phyloP scores from a whole-genome alignment of 352 stramenopile species.

The Thraustochytrium striatum region DNA sequence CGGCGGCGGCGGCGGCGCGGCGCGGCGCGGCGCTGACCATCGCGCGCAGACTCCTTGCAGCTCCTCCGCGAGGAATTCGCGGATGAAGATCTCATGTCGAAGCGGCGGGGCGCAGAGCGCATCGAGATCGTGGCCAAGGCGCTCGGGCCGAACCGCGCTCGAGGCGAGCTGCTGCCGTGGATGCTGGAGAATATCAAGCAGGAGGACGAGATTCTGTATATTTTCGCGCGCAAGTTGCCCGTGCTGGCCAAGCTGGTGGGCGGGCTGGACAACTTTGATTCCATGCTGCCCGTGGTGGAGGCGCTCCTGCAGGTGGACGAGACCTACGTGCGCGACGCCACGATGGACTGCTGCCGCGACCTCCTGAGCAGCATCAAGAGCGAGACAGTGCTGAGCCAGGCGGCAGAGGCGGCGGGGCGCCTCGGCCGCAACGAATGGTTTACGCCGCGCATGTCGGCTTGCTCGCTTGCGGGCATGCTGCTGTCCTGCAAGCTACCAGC shows the following conservation, averaged over 20 bases:
- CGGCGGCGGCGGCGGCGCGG: too few species aligned
- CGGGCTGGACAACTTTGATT: constrained; percentile 61
- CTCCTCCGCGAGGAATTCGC: constrained; percentile 30
- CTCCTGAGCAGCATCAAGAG: constrained; percentile 13
- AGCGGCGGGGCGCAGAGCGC: constrained; percentile 17
- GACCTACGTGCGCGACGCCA: constrained; percentile 68
- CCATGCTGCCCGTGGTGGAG: constrained; percentile 70
- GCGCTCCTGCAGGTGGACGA: constrained; percentile 73
- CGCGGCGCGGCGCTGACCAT: background rate
- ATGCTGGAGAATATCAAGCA: constrained; percentile 74
- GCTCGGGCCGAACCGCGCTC: constrained; percentile 68
- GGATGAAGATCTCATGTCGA: constrained; percentile 12
- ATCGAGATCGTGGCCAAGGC: constrained; percentile 63
- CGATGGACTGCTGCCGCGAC: background rate
- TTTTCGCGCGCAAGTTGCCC: constrained; percentile 69
- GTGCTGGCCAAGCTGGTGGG: constrained; percentile 73
- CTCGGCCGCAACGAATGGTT: constrained; percentile 78
- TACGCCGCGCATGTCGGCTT: constrained; percentile 76
- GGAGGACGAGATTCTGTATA: constrained; percentile 76
- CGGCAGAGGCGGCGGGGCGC: constrained; percentile 48
- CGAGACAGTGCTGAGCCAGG: background rate
- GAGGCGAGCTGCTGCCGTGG: constrained; percentile 70
- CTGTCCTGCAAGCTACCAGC: constrained; percentile 65
- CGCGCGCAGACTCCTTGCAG: background rate
- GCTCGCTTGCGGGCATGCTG: constrained; percentile 68